Evolutionary conservation across 306 rosid genomes (phyloP).

Genomic region (Erythrophleum fordii): DNA sequence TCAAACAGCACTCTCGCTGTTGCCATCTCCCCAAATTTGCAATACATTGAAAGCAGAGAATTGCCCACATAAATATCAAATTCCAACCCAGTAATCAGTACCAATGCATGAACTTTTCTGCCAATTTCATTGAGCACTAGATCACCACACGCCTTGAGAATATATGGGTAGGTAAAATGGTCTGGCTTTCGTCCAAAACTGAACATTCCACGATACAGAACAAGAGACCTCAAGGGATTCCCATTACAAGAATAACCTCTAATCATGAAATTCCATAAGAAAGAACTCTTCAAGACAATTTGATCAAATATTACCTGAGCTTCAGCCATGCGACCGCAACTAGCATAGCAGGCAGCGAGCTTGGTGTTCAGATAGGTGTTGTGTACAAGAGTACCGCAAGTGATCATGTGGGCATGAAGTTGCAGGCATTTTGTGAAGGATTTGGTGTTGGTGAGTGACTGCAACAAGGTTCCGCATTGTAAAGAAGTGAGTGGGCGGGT

Average conservation of each 20-base stretch:
- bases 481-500: constrained; percentile 45
- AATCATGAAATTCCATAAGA: constrained; percentile 63
- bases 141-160: constrained; percentile 67
- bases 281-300: constrained; percentile 44
- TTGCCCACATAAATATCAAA: constrained; percentile 62
- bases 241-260: constrained; percentile 56
- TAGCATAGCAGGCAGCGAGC: constrained; percentile 59
- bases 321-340: constrained; percentile 50
- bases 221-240: constrained; percentile 37
- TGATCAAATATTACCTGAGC: constrained; percentile 54
- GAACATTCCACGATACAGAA: constrained; percentile 56
- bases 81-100: constrained; percentile 50
- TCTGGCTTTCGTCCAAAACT: constrained; percentile 49
- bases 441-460: constrained; percentile 53
- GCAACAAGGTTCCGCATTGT: constrained; percentile 63
- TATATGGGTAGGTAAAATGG: constrained; percentile 67
- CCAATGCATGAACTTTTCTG: constrained; percentile 56
- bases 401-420: constrained; percentile 53
- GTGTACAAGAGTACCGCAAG: constrained; percentile 47
- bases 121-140: constrained; percentile 49
- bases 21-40: constrained; percentile 49
- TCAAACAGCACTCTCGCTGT: constrained; percentile 59
- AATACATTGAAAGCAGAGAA: constrained; percentile 55
- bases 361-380: constrained; percentile 58
- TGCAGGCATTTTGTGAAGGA: constrained; percentile 47